phyloP scores from a whole-genome alignment of 177 flowering plant species.

The Vitis hybrid region DNA sequence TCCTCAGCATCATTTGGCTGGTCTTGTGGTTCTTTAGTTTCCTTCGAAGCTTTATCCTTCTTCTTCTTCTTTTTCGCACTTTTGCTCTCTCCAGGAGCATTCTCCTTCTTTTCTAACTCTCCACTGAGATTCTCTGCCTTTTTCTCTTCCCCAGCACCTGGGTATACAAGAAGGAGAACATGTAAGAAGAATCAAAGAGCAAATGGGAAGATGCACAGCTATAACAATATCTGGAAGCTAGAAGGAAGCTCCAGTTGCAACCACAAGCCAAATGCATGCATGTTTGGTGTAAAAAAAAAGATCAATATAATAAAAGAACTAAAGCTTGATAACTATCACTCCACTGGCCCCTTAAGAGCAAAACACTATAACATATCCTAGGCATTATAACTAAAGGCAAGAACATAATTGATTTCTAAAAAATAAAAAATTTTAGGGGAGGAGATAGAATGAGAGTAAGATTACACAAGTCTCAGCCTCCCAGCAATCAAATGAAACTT shows the following conservation, averaged over 20 bases:
- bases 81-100: constrained; percentile 54
- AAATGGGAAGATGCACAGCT: neutral
- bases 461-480: neutral
- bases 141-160: constrained; percentile 29
- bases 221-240: neutral
- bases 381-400: too few species aligned
- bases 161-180: neutral
- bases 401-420: too few species aligned
- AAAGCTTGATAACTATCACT: neutral
- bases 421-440: neutral
- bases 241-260: neutral
- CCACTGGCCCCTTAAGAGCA: neutral
- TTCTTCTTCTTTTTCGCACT: constrained; percentile 83
- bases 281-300: too few species aligned
- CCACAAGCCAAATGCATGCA: neutral
- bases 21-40: constrained; percentile 50
- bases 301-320: too few species aligned
- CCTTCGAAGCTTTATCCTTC: constrained; percentile 68
- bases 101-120: constrained; percentile 53
- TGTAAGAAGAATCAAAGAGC: neutral
- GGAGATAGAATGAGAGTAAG: neutral
- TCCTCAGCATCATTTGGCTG: constrained; percentile 39
- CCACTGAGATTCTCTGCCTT: constrained; percentile 40
- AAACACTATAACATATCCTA: neutral
- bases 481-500: neutral